Base-by-base conservation (phyloP, 2,329 filamentous ascomycete genomes). In the Lachnellula subtilissima region DNA sequence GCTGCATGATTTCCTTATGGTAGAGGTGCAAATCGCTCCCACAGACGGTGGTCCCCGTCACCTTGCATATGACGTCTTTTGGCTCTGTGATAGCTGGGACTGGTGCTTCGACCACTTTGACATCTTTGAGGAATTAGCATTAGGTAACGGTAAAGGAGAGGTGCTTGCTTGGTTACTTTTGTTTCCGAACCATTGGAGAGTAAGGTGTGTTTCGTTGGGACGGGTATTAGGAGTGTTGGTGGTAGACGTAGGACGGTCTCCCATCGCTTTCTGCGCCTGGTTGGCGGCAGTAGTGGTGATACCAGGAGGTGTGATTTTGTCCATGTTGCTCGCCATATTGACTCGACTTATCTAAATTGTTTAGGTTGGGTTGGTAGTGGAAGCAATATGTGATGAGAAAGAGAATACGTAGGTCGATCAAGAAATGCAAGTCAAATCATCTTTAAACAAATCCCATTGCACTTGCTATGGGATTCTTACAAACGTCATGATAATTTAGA, bases 1-100 rank as follows among this genome's bases (percentile, higher is more conserved):
- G 59, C 55, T 79, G 69, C 15, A 76, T 65, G 47, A 80, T 72
- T 4, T 71, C 66, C 5, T 61, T 65, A 52, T 70, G 65, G 43
- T 67, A 66, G 11, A 70, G 54, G 52, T 71, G 69, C 17, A 71
- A 54, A 61, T 70, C 69, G 28, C 56, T 64, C 8, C 68, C 69
- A 52, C 69, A 71, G 23, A 70, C 63, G 8, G 67, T 71, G 14
- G 63, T 65, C 2, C 67, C 68, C 19, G 69, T 71, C 15, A 70
- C 64, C 48, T 59, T 65, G 23, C 67, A 53, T 45, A 69, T 59
- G 23, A 68, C 67, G 57, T 71, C 67, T 14, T 56, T 60, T 3
- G 65, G 58, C 14, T 71, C 61, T 12, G 64, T 64, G 48, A 71
- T 51, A 6, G 57, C 54, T 3, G 68, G 68, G 14, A 68, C 65